Evolutionary conservation across 148 eudicot genomes (phyloP), one percentile per base, ranked within the genome.

Genomic region (Fagopyrum homotropicum): DNA sequence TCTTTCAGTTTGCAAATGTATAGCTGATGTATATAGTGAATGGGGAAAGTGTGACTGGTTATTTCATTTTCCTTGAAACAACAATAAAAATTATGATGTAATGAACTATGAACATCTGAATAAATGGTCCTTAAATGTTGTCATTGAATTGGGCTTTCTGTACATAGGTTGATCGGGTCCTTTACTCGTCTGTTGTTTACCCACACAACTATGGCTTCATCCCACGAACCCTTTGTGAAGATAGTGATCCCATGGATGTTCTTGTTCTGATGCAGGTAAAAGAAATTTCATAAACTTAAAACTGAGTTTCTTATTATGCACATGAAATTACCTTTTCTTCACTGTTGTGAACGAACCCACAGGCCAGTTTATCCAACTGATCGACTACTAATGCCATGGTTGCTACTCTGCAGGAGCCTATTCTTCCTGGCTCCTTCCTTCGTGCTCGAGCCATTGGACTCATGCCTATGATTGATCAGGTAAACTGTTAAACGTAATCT

Each of bases 381-480:
- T 17, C 19, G 30, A 9, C 44, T 7, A 61, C 14, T 68, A 51
- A 26, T 43, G 50, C 6, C 51, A 46, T 7, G 7, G 40, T n/a
- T 64, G 48, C 30, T 46, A 35, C 40, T 73, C 61, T 85, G 75
- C 72, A 90, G 98, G 96, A 93, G 82, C 98, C 94, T 72, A 88
- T 93, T 44, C 82, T 86, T 40, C 97, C 98, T 72, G 97, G 94
- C 63, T 82, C 90, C 75, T 93, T 87, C 82, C 97, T 91, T 72
- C 92, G 97, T 80, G 98, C 98, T 49, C 91, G 94, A 78, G 98
- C 98, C 26, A 93, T 93, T 78, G 98, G 97, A 79, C 85, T 93
- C 80, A 91, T 91, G 98, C 97, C 98, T 56, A 93, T 93, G 98
- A 91, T 91, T 81, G 98, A 93, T 86, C 98, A 93, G 94, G 94